Base-by-base conservation (phyloP, 305 asterid genomes). In the Rubia peregrina region DNA sequence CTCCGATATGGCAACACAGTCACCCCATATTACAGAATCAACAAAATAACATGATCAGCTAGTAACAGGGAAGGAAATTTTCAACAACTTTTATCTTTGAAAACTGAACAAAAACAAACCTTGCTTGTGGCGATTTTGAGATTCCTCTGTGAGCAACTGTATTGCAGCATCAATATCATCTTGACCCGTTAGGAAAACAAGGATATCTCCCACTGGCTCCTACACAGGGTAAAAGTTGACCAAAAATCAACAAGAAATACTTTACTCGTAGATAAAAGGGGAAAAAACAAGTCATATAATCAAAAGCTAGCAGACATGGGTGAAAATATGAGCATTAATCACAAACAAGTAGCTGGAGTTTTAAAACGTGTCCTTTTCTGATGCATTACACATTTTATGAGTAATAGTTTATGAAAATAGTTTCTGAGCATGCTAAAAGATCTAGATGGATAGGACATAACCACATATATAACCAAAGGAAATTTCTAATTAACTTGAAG, bases 81-180 rank as follows among this genome's bases (percentile, higher is more conserved):
- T 49, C 8, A 38, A 38, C 41, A 38, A 38, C 41, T 38, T 49
- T 49, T 7, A 8, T n/a, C 60, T 53, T 53, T 6, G 38, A 22
- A 36, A 71, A 33, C 10, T 38, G 21, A 67, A 42, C 36, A 36
- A 19, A 38, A 63, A 72, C 71, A 42, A 73, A 94, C 95, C 98
- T 91, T 82, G 79, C 61, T 86, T 87, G 80, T 76, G 81, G 21
- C 77, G 78, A 67, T 63, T 73, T 57, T 80, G 81, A 71, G 92
- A 79, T 83, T 91, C 98, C 83, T 94, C 99, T 44, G 95, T 80
- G 67, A 91, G 91, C 86, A 94, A 76, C 81, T 84, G 93, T 67
- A 85, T 83, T 62, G 97, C 96, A 76, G 94, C 90, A 81, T 94
- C 98, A 80, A 94, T 91, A 79, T 91, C 99, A 80, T 94, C 99